Evolutionary conservation across 768 basidiomycete genomes (phyloP).

Genomic region (Xanthoconium purpureum): DNA sequence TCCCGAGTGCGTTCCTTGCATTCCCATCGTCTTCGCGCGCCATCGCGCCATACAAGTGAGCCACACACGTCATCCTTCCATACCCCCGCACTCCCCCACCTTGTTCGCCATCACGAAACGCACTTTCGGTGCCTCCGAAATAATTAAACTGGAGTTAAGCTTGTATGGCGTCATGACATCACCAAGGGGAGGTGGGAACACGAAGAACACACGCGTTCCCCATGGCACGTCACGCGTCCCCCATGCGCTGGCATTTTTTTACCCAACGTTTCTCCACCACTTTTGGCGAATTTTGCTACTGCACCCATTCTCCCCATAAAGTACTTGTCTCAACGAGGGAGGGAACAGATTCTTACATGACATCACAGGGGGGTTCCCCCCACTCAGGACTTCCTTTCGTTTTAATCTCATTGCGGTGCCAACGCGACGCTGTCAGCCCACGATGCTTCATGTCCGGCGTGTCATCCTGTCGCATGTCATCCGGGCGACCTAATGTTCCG

Average conservation of each 20-base stretch:
- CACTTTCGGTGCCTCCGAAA: slow-evolving; percentile 13
- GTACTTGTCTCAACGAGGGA: slow-evolving; percentile 2
- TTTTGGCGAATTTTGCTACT: neutral
- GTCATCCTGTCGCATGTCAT: slow-evolving; percentile 1
- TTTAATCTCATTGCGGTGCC: neutral
- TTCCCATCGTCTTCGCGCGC: slow-evolving; percentile 7
- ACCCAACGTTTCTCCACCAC: slow-evolving; percentile 8
- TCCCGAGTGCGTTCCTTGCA: neutral
- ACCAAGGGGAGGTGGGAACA: slow-evolving; percentile 9
- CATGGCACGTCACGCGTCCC: slow-evolving; percentile 29
- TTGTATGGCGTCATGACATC: slow-evolving; percentile 21
- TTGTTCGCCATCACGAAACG: slow-evolving; percentile 13
- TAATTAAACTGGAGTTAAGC: slow-evolving; percentile 7
- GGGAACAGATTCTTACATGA: neutral
- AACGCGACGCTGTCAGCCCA: neutral
- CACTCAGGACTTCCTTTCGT: neutral
- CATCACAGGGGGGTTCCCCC: neutral
- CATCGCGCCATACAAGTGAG: neutral
- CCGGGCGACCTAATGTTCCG: neutral
- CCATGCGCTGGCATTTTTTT: slow-evolving; percentile 15
- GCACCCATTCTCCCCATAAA: neutral
- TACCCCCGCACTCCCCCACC: slow-evolving; percentile 21
- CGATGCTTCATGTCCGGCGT: slow-evolving; percentile 13
- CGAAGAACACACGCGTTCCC: slow-evolving; percentile 22
- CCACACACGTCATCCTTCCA: slow-evolving; percentile 19